phyloP scores from a whole-genome alignment of 2,329 filamentous ascomycete genomes.

The Fusarium tanahbumbuense region DNA sequence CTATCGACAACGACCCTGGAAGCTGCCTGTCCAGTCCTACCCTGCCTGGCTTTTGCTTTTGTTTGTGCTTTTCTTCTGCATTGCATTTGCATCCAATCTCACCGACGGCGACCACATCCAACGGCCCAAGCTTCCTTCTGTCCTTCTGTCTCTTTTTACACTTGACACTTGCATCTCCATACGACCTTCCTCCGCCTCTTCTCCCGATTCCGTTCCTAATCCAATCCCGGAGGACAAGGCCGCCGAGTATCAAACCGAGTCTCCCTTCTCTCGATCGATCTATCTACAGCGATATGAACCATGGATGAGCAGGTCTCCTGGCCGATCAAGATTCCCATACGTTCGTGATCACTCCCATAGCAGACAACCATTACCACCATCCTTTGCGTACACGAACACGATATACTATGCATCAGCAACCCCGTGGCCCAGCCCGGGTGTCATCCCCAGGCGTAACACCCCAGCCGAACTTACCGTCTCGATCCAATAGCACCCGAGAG shows the following conservation, averaged over 20 bases:
- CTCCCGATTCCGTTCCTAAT: conserved; percentile 5
- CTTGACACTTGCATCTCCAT: conserved; percentile 28
- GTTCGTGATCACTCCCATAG: conserved; percentile 44
- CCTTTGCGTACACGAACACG: conserved; percentile 21
- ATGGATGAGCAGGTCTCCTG: conserved; percentile 52
- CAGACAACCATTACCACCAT: conserved; percentile 12
- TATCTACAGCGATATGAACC: conserved; percentile 44
- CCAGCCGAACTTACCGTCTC: conserved; percentile 73
- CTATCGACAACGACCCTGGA: conserved; percentile 35
- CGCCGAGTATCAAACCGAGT: conserved; percentile 15
- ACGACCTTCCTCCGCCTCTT: conserved; percentile 16
- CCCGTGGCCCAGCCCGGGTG: conserved; percentile 77
- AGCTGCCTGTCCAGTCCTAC: conserved; percentile 33
- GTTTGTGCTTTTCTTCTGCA: not conserved
- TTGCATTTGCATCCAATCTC: conserved; percentile 39
- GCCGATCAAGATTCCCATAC: conserved; percentile 49
- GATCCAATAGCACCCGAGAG: conserved; percentile 82
- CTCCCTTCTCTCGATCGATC: conserved; percentile 11
- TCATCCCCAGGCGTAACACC: conserved; percentile 79
- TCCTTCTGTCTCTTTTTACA: conserved; percentile 30
- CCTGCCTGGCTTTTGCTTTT: conserved; percentile 10
- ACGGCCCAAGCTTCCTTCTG: conserved; percentile 18
- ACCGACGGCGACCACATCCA: conserved; percentile 26
- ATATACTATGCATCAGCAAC: conserved; percentile 85
- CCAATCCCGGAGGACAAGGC: conserved; percentile 3